Evolutionary conservation across 2,329 filamentous ascomycete species (phyloP), one percentile per base, ranked within the genome.

Genomic region (Coleophoma crateriformis): DNA sequence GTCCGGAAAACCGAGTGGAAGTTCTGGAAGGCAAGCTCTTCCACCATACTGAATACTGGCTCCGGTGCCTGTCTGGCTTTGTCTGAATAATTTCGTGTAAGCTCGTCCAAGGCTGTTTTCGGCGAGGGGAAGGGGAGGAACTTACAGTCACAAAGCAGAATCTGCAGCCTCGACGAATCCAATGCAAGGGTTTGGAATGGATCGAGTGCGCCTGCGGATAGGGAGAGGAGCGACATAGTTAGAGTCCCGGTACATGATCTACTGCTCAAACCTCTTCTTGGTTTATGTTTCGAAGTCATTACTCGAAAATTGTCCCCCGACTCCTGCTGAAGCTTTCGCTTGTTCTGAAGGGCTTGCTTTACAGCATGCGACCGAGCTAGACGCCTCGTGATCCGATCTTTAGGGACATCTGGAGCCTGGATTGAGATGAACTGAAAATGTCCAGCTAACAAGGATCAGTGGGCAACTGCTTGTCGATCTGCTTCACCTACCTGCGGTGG

Each of bases 11-110:
- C 61, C 0, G 61, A 61, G 14, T 41, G 53, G 33, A 73, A 71
- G 49, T 63, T 69, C 15, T 68, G 66, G n/a, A 72, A 60, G 2
- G 58, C 60, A 38, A 68, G 59, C n/a, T 68, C 62, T 7, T 71
- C 64, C 1, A 57, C 52, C 22, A 71, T 49, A 15, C 63, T 72
- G 8, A 72, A 69, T 0, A 70, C 61, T 11, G 69, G 68, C 39
- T 70, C 65, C 0, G 60, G 39, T n/a, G 60, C 58, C 40, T 60
- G 54, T 1, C 52, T 50, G 5, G 58, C 56, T 33, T 62, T 61
- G 12, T 58, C 62, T 67, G 7, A 10, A 15, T 8, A 20, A 33
- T 51, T 50, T 27, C 12, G 20, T 47, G 33, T 55, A 48, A 55
- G 51, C 32, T 32, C 41, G 14, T 48, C 8, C 33, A 3, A 27